A percentile compares a stretch with the other conserved stretches of the same genome.
These are phyloP conservation scores for Strobilomyces echinocephalus DNA, from an alignment of 768 basidiomycete genomes.

Conservation along the genomic window DNA sequence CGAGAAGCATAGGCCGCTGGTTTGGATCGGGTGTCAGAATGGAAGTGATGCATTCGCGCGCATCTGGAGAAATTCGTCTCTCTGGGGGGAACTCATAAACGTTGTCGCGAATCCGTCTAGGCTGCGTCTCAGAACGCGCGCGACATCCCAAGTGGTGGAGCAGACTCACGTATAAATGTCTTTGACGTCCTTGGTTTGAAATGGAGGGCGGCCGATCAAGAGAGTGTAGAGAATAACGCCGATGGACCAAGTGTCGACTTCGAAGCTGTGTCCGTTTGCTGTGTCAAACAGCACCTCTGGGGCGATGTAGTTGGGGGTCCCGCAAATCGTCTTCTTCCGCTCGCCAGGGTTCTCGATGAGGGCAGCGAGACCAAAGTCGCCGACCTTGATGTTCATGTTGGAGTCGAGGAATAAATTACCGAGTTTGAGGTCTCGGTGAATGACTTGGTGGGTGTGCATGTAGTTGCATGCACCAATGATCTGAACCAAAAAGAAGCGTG, in stretches of 20 bases:
- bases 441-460: slow-evolving; percentile 96
- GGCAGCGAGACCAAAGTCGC: slow-evolving; percentile 95
- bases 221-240: slow-evolving; percentile 97
- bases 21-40: slow-evolving; percentile 85
- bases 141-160: background rate
- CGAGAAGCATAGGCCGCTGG: slow-evolving; percentile 74
- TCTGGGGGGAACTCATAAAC: slow-evolving; percentile 89
- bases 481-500: slow-evolving; percentile 90
- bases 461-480: slow-evolving; percentile 94
- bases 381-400: slow-evolving; percentile 94
- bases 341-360: slow-evolving; percentile 95
- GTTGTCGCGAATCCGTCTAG: slow-evolving; percentile 87
- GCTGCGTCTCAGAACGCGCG: slow-evolving; percentile 6
- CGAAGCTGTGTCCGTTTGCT: slow-evolving; percentile 94
- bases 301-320: slow-evolving; percentile 98
- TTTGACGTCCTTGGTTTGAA: slow-evolving; percentile 98
- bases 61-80: slow-evolving; percentile 62
- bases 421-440: slow-evolving; percentile 95
- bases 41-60: slow-evolving; percentile 70
- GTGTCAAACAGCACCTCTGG: slow-evolving; percentile 97
- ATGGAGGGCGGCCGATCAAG: slow-evolving; percentile 91
- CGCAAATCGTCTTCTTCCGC: slow-evolving; percentile 98
- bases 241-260: slow-evolving; percentile 97
- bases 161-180: slow-evolving; percentile 80
- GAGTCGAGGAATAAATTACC: slow-evolving; percentile 91